phyloP scores from a whole-genome alignment of 441 rosid species.

The Gossypium trilobum region DNA sequence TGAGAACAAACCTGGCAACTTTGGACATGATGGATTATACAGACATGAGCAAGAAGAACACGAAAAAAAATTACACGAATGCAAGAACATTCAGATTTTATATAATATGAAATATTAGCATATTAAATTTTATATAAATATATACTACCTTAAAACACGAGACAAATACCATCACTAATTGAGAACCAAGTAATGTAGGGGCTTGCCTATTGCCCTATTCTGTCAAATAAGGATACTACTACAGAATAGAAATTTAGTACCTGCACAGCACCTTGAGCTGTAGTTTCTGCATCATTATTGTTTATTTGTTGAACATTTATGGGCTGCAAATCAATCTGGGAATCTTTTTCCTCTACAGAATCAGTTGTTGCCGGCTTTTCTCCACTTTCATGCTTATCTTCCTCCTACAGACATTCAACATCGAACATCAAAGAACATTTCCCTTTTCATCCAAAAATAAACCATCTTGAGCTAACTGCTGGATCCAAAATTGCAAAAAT shows the following conservation, averaged over 20 bases:
- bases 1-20: not conserved
- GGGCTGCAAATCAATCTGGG: conserved; percentile 38
- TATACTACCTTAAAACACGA: not conserved
- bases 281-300: conserved; percentile 29
- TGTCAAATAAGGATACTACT: not conserved
- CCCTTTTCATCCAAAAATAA: not conserved
- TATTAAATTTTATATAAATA: not conserved
- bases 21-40: not conserved
- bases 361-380: conserved; percentile 28
- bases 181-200: not conserved
- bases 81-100: not conserved
- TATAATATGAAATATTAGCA: not conserved
- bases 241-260: conserved; percentile 26
- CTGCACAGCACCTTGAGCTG: conserved; percentile 39
- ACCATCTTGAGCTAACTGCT: not conserved
- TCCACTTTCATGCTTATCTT: conserved; percentile 36
- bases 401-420: conserved; percentile 27
- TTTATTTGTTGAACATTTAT: conserved; percentile 29
- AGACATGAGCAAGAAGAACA: not conserved
- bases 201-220: not conserved
- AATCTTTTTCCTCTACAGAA: conserved; percentile 26
- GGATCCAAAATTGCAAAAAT: not conserved
- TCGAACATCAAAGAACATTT: not conserved
- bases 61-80: not conserved
- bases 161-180: not conserved